These are phyloP conservation scores for Aspergillus chevalieri DNA, from an alignment of 2,329 filamentous ascomycete species.

Conservation along the genomic window DNA sequence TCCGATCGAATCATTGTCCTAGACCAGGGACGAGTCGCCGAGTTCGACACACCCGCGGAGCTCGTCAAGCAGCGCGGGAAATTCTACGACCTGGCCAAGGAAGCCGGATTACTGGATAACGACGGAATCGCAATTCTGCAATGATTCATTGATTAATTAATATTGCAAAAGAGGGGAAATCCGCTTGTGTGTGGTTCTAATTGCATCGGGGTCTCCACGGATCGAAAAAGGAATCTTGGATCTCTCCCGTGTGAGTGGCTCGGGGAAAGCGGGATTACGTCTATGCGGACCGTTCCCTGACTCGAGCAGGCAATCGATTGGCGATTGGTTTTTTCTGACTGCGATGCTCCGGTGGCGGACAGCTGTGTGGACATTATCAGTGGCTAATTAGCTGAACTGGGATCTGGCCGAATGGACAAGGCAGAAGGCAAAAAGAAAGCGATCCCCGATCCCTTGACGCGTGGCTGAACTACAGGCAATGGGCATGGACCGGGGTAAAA, in stretches of 20 bases:
- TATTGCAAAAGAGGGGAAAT: background rate
- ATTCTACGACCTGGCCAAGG: slow-evolving; percentile 86
- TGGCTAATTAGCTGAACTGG: too few species aligned
- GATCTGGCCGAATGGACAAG: too few species aligned
- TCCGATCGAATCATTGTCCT: slow-evolving; percentile 88
- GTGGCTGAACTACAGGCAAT: too few species aligned
- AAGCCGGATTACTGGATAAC: slow-evolving; percentile 66
- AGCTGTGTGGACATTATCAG: background rate
- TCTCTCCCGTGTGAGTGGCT: background rate
- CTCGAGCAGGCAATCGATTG: background rate
- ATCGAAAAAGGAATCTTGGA: background rate
- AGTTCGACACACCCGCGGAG: slow-evolving; percentile 81
- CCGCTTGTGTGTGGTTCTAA: background rate
- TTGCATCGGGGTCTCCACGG: background rate
- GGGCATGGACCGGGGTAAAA: too few species aligned
- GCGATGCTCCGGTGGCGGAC: background rate
- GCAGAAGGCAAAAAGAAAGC: too few species aligned
- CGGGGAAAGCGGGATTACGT: background rate
- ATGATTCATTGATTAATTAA: slow-evolving; percentile 2
- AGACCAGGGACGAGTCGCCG: slow-evolving; percentile 80
- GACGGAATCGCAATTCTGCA: slow-evolving; percentile 28
- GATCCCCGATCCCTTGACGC: too few species aligned
- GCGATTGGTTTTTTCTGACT: background rate
- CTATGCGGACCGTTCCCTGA: background rate
- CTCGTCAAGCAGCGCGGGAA: slow-evolving; percentile 69